Percentiles rank a stretch among this genome's conserved stretches.
Conservation (phyloP, 306 rosid genomes). For the Amphicarpaea edgeworthii region DNA sequence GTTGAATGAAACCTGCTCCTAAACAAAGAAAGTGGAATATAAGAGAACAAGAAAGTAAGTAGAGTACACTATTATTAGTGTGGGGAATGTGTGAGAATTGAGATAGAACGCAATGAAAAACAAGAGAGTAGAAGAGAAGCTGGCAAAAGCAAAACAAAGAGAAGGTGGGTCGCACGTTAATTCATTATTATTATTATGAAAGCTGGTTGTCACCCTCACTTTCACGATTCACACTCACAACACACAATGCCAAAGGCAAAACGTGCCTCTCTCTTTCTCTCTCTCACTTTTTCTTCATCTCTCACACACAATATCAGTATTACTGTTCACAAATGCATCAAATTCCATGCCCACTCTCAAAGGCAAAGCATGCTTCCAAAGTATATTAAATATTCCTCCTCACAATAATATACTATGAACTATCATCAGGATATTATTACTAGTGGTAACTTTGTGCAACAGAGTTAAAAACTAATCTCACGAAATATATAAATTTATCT, state of each 20-base stretch:
- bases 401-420: too few species aligned
- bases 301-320: slow-evolving; percentile 17
- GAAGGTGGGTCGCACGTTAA: slow-evolving; percentile 60
- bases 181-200: slow-evolving; percentile 62
- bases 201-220: slow-evolving; percentile 51
- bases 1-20: background rate
- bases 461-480: too few species aligned
- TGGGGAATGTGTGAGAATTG: slow-evolving; percentile 13
- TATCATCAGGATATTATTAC: too few species aligned
- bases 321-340: slow-evolving; percentile 24
- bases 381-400: background rate
- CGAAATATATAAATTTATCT: too few species aligned
- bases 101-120: slow-evolving; percentile 3
- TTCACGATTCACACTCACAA: slow-evolving; percentile 50
- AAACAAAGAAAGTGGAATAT: slow-evolving; percentile 2
- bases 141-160: slow-evolving; percentile 8
- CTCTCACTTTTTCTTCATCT: slow-evolving; percentile 21
- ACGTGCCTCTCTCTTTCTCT: slow-evolving; percentile 37
- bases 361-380: slow-evolving; percentile 32
- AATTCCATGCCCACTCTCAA: slow-evolving; percentile 34
- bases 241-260: slow-evolving; percentile 52
- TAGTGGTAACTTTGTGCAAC: too few species aligned
- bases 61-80: slow-evolving; percentile 4
- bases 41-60: background rate
- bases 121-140: background rate